Percentiles rank a stretch among this genome's conserved stretches.
These are phyloP conservation scores for Paralagenidium karlingii DNA, from an alignment of 352 stramenopile species.

Conservation along the genomic window DNA sequence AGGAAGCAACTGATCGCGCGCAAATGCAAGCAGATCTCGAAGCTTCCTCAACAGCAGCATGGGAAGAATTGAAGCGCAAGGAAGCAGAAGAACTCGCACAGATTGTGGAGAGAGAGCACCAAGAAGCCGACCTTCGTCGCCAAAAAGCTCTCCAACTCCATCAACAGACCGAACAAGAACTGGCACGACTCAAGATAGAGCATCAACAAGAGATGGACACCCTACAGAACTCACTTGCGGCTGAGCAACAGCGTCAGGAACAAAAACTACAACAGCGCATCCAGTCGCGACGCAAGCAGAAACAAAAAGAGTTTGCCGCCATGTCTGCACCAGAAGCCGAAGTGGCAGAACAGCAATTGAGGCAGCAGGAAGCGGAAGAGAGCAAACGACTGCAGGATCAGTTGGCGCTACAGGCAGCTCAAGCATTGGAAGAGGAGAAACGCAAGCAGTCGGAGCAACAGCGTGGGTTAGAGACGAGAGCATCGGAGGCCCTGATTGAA, in stretches of 20 bases:
- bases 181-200: background rate
- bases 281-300: background rate
- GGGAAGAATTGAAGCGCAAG: background rate
- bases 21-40: background rate
- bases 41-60: background rate
- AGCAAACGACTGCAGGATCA: background rate
- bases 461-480: background rate
- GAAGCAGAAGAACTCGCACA: background rate
- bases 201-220: background rate
- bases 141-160: background rate
- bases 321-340: conserved; percentile 2
- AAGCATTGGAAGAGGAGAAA: conserved; percentile 4
- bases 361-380: conserved; percentile 12
- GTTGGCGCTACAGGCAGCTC: conserved; percentile 5
- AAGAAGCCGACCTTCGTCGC: conserved; percentile 1
- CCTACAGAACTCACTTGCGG: background rate
- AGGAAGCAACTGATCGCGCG: background rate
- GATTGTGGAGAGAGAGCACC: background rate
- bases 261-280: background rate
- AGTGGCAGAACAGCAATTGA: conserved; percentile 14
- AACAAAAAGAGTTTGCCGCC: background rate
- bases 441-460: background rate
- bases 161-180: background rate
- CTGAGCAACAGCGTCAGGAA: background rate
- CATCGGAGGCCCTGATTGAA: conserved; percentile 11